Percentiles rank a stretch among this genome's conserved stretches.
Evolutionary conservation across 2,329 filamentous ascomycete genomes (phyloP).

Genomic region (Ambrosiella xylebori): DNA sequence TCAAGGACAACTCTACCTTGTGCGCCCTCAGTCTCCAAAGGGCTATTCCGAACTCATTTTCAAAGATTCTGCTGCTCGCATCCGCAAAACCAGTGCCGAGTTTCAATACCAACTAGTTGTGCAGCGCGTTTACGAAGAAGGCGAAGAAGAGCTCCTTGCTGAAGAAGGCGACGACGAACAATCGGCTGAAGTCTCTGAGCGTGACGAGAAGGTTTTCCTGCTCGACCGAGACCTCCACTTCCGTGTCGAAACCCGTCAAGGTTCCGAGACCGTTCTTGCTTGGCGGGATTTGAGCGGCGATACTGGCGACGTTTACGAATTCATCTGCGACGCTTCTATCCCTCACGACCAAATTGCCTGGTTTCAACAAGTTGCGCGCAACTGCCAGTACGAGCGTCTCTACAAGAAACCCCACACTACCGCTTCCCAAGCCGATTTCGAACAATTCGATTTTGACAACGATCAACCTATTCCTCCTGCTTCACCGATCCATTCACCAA

Average conservation of each 20-base stretch:
- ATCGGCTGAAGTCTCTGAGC: slow-evolving; percentile 56
- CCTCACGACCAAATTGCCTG: slow-evolving; percentile 53
- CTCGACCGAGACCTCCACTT: slow-evolving; percentile 87
- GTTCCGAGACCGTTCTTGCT: slow-evolving; percentile 70
- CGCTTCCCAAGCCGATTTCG: slow-evolving; percentile 65
- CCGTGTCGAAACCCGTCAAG: slow-evolving; percentile 63
- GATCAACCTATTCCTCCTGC: slow-evolving; percentile 47
- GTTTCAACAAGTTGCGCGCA: slow-evolving; percentile 67
- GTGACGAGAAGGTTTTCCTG: slow-evolving; percentile 93
- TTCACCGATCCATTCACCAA: slow-evolving; percentile 43
- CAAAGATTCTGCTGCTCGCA: slow-evolving; percentile 84
- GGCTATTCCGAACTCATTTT: slow-evolving; percentile 98
- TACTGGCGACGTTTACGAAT: slow-evolving; percentile 89
- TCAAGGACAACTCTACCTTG: slow-evolving; percentile 92
- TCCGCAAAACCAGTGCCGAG: slow-evolving; percentile 83
- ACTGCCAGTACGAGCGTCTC: slow-evolving; percentile 97
- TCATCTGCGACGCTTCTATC: slow-evolving; percentile 71
- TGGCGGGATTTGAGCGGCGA: slow-evolving; percentile 94
- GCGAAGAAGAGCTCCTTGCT: slow-evolving; percentile 77
- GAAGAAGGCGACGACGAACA: slow-evolving; percentile 74
- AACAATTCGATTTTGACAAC: slow-evolving; percentile 62
- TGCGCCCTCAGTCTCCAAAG: slow-evolving; percentile 86
- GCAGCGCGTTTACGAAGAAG: slow-evolving; percentile 92
- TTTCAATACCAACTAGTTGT: slow-evolving; percentile 96
- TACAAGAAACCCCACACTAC: slow-evolving; percentile 64